Conservation (phyloP, 495 filamentous ascomycete genomes). For the Penicillium psychrofluorescens region DNA sequence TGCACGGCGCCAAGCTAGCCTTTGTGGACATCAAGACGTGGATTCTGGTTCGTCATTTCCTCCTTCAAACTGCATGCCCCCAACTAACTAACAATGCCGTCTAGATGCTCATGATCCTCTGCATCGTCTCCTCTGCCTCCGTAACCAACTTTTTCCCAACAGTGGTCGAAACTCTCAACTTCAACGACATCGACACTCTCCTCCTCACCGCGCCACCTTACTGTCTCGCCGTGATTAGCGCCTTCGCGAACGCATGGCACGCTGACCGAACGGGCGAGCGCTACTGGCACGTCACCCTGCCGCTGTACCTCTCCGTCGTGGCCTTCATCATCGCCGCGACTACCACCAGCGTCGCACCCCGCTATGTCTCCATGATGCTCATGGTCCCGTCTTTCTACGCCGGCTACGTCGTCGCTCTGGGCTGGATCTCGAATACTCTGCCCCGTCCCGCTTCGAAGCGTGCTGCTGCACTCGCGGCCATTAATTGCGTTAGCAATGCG, state of each 20-base stretch:
- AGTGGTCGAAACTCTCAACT: constrained; percentile 69
- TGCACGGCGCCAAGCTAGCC: constrained; percentile 63
- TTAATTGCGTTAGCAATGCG: constrained; percentile 74
- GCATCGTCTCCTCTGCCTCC: constrained; percentile 63
- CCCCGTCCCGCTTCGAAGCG: constrained; percentile 81
- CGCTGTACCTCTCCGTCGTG: constrained; percentile 58
- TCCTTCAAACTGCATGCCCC: background rate
- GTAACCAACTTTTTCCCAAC: constrained; percentile 90
- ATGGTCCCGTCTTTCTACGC: constrained; percentile 53
- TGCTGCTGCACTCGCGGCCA: constrained; percentile 71
- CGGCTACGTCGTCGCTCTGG: constrained; percentile 65
- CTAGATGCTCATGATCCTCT: constrained; percentile 59
- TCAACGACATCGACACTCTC: constrained; percentile 58
- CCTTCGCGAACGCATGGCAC: constrained; percentile 69
- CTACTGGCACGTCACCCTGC: constrained; percentile 67
- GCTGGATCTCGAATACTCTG: constrained; percentile 74
- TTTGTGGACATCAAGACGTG: constrained; percentile 66
- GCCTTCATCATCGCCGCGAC: constrained; percentile 72
- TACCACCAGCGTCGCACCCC: constrained; percentile 54
- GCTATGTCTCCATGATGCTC: constrained; percentile 80
- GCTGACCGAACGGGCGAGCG: constrained; percentile 73
- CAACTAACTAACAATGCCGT: constrained; percentile 11
- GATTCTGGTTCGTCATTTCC: constrained; percentile 27
- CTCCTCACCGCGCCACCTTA: constrained; percentile 74
- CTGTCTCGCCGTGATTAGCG: constrained; percentile 60